Percentiles rank a stretch among this genome's conserved stretches.
phyloP scores from a whole-genome alignment of 768 basidiomycete genomes.

The Tephrocybe sp. region DNA sequence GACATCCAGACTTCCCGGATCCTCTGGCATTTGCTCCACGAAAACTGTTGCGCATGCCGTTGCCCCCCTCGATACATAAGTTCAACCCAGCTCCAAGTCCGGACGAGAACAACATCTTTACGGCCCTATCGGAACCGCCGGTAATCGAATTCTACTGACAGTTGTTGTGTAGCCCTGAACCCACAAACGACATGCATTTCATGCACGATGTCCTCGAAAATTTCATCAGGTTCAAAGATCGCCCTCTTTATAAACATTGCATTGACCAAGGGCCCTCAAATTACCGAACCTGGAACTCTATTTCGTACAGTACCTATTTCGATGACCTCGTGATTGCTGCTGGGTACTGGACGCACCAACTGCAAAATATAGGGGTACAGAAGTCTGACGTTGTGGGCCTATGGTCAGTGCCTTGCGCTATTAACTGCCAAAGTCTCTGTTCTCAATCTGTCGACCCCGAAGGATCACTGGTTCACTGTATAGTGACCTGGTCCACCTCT shows the following conservation, averaged over 20 bases:
- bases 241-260: not conserved
- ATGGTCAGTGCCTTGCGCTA: not conserved
- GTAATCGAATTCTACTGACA: no score
- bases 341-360: not conserved
- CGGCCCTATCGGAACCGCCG: no score
- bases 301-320: not conserved
- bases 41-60: no score
- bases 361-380: not conserved
- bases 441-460: not conserved
- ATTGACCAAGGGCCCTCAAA: not conserved
- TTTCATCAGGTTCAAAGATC: not conserved
- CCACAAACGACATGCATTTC: slow-evolving; percentile 4
- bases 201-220: not conserved
- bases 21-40: no score
- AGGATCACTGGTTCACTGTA: not conserved
- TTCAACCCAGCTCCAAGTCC: no score
- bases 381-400: not conserved
- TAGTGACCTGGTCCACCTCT: not conserved
- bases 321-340: not conserved
- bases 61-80: no score
- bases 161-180: no score
- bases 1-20: no score
- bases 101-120: no score
- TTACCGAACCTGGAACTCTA: not conserved
- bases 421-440: no score